These are phyloP conservation scores for Quercus tomentella DNA, from an alignment of 331 rosid species.

Conservation along the genomic window DNA sequence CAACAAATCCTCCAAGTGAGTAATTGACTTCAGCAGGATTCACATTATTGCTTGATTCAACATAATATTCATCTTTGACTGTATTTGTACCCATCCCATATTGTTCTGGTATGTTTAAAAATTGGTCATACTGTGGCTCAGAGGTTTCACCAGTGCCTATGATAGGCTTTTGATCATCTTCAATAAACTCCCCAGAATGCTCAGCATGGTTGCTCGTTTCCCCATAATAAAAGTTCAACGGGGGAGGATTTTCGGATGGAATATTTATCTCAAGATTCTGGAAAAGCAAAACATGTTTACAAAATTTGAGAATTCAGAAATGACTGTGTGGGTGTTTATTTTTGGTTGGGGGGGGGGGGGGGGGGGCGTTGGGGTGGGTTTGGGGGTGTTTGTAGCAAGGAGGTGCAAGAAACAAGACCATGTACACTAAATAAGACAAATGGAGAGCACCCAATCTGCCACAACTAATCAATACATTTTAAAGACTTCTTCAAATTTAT, in stretches of 20 bases:
- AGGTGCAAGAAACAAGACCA: not conserved
- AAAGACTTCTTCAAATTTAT: not conserved
- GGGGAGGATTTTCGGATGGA: slow-evolving; percentile 23
- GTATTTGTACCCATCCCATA: slow-evolving; percentile 12
- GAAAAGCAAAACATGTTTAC: not conserved
- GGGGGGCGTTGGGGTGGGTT: too few species aligned
- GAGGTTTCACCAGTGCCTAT: slow-evolving; percentile 15
- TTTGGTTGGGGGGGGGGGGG: too few species aligned
- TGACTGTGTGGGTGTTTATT: too few species aligned
- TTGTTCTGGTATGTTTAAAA: slow-evolving; percentile 30
- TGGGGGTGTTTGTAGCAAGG: not conserved
- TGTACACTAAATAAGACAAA: not conserved
- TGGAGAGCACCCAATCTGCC: not conserved
- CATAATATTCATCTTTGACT: slow-evolving; percentile 28
- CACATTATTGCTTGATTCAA: slow-evolving; percentile 22
- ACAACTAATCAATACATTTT: not conserved
- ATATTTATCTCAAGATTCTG: slow-evolving; percentile 40
- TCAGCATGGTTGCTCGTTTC: slow-evolving; percentile 52
- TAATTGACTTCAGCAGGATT: slow-evolving; percentile 21
- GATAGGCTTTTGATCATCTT: slow-evolving; percentile 34
- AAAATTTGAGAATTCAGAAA: not conserved
- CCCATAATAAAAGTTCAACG: slow-evolving; percentile 36
- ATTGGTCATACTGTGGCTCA: slow-evolving; percentile 17
- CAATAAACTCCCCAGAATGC: slow-evolving; percentile 31
- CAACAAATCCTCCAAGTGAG: slow-evolving; percentile 18